Base-by-base conservation (phyloP, 805 yeast species). In the Komagataella kurtzmanii region DNA sequence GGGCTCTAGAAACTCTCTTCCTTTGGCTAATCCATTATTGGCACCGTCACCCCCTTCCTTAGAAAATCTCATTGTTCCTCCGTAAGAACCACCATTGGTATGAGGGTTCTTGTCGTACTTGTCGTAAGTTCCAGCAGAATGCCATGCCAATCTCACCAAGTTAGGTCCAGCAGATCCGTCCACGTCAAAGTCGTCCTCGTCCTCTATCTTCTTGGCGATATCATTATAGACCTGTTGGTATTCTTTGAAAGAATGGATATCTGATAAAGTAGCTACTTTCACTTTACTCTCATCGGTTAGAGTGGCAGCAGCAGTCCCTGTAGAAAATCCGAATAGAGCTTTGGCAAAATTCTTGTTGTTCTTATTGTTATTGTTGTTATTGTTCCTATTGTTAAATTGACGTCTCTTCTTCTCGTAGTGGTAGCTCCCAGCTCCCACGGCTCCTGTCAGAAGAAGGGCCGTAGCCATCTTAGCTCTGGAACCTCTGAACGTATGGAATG, bases 151-250 rank as follows among this genome's bases (percentile, higher is more conserved):
- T 55, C 79, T 61, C 21, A 75, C 68, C 12, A 75, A 55, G 12
- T 73, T 58, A 43, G 79, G 80, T 1, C 73, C 79, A 56, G 71
- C 68, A 3, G 83, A 77, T 5, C 85, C 85, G 61, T 80, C 84
- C n/a, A 30, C 46, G 58, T 81, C 86, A 61, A 72, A 76, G 50
- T 70, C 81, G 54, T 72, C 76, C 43, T 69, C 66, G 47, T 80
- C 86, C 56, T 74, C 71, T 21, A 85, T 63, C 63, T 74, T 76
- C 46, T 61, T 62, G 43, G 83, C 97, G 75, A 79, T 88, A 56
- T 80, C 93, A 69, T 79, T 82, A 68, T 81, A 91, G 54, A 79
- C 79, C 54, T 70, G 59, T 65, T 76, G 89, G 63, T 76, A 89
- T 56, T 85, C 87, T 10, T 72, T 70, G 50, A 61, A 65, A 3